Base-by-base conservation (phyloP, 1,139 yeast species). In the Petasospora fabianii region DNA sequence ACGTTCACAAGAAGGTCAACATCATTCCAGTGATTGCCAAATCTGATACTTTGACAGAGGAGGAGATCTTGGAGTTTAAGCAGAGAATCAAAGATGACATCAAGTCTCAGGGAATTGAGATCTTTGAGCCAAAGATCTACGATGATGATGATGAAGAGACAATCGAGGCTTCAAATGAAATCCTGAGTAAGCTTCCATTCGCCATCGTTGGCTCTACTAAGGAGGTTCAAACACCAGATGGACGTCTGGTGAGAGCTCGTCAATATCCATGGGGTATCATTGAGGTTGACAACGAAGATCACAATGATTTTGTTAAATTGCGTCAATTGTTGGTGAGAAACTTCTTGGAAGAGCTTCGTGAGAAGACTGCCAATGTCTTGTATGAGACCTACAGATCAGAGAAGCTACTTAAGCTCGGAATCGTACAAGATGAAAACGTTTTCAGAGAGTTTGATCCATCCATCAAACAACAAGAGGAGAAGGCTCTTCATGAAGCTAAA, bases 181-280 rank as follows among this genome's bases (percentile, higher is more conserved):
- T 94, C 48, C 71, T 82, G 66, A 68, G 75, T 41, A 77, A 74
- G 58, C 74, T 86, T 45, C 99, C 99, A 32, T 92, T 88, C 68
- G 98, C 98, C 15, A 83, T 92, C 49, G 86, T 94, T 39, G 98
- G 97, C 22, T 87, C 97, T 17, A 85, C 92, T 22, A 70, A 72
- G 46, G 81, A 78, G 50, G 87, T 90, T 27, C 74, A 74, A 54
- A 80, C 85, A 36, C 56, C 73, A 24, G 88, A 84, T 55, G 97
- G 97, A 36, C 74, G 84, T 60, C 59, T 68, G 30, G 95, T 88
- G 34, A 82, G 97, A 61, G 97, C 97, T 50, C 85, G 99, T 67
- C 69, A 75, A 51, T 94, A 94, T 64, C 98, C 98, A 47, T 94
- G 99, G 99, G 99, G 99, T 50, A 73, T 84, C 18, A 84, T 92